phyloP scores from a whole-genome alignment of 2,329 filamentous ascomycete species.

The Pseudogymnoascus sp. region DNA sequence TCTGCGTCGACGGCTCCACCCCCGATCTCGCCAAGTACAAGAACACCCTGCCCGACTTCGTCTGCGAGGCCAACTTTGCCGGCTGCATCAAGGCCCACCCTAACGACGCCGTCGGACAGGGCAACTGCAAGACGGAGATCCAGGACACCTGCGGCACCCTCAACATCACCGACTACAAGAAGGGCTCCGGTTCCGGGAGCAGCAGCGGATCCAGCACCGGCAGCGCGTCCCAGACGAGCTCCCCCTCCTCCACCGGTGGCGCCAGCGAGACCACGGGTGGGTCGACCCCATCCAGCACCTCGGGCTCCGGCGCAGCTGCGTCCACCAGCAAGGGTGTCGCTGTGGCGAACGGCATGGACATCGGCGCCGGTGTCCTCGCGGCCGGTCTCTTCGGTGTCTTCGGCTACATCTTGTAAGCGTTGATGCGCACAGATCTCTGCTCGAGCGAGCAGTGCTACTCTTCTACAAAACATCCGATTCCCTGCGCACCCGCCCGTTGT shows the following conservation, averaged over 20 bases:
- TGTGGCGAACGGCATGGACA: conserved; percentile 34
- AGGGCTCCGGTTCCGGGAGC: conserved; percentile 24
- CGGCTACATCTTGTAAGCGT: conserved; percentile 45
- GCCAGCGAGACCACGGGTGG: conserved; percentile 27
- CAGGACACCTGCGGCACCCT: conserved; percentile 42
- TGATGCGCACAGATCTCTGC: not conserved
- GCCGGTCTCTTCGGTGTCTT: conserved; percentile 45
- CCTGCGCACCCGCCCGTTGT: not conserved
- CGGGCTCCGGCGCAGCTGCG: conserved; percentile 20
- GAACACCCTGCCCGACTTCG: conserved; percentile 50
- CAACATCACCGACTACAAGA: conserved; percentile 29
- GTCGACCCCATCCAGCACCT: conserved; percentile 26
- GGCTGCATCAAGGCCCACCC: conserved; percentile 39
- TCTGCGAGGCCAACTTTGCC: conserved; percentile 44
- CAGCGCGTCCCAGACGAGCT: conserved; percentile 19
- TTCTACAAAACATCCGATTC: conserved; percentile 1
- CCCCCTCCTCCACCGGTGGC: conserved; percentile 20
- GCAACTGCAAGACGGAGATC: conserved; percentile 34
- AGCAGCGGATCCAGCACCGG: conserved; percentile 19
- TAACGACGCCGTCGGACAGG: conserved; percentile 36
- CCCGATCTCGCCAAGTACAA: conserved; percentile 44
- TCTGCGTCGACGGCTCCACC: conserved; percentile 44
- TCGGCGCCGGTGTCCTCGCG: conserved; percentile 35
- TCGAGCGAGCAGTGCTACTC: not conserved
- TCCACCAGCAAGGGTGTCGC: conserved; percentile 24